Evolutionary conservation across 1,284 basidiomycete species (phyloP).

Genomic region (Cryptococcus floricola): DNA sequence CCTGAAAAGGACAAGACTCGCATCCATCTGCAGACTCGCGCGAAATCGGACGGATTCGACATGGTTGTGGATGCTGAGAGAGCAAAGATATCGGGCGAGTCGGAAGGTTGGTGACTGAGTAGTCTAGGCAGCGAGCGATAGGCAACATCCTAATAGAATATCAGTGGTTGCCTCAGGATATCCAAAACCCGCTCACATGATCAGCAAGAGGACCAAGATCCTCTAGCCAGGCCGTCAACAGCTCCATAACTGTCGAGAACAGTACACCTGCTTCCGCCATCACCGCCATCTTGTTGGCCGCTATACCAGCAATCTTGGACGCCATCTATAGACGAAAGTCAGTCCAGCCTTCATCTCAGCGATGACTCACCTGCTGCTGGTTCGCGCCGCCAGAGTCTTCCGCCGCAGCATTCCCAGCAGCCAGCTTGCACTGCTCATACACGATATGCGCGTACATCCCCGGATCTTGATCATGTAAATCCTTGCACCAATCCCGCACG

Average conservation of each 20-base stretch:
- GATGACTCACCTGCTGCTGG: conserved; percentile 9
- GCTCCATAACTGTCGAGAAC: conserved; percentile 61
- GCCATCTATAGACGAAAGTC: conserved; percentile 10
- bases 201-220: conserved; percentile 30
- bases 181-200: conserved; percentile 15
- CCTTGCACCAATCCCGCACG: conserved; percentile 60
- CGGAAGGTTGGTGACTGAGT: conserved; percentile 46
- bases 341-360: neutral
- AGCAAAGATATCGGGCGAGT: conserved; percentile 57
- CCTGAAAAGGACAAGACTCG: conserved; percentile 63
- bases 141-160: conserved; percentile 23
- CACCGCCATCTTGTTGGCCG: conserved; percentile 28
- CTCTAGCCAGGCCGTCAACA: conserved; percentile 65
- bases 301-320: conserved; percentile 25
- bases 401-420: conserved; percentile 7
- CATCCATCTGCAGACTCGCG: conserved; percentile 61
- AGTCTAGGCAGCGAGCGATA: conserved; percentile 57
- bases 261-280: conserved; percentile 48
- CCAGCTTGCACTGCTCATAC: conserved; percentile 32
- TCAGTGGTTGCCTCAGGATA: neutral
- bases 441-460: conserved; percentile 47
- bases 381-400: conserved; percentile 7
- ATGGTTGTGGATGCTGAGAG: conserved; percentile 54
- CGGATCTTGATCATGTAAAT: conserved; percentile 60
- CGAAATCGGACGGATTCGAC: conserved; percentile 53